Evolutionary conservation across 1,284 basidiomycete species (phyloP).

Genomic region (Volvariella surrecta): DNA sequence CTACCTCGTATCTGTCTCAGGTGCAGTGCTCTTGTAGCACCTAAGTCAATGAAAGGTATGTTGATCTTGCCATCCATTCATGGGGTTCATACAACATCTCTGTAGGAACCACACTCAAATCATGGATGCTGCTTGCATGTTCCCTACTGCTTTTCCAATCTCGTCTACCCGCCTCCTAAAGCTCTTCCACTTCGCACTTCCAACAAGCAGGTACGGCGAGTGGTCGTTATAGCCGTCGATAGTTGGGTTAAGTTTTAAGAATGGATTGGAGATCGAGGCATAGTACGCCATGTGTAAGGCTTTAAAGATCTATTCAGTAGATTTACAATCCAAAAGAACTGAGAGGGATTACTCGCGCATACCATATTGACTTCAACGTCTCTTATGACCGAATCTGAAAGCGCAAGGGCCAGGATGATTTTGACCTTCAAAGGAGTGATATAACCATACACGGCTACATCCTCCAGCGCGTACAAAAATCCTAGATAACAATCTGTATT

Average conservation of each 20-base stretch:
- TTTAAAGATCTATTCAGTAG: constrained; percentile 57
- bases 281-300: constrained; percentile 78
- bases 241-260: constrained; percentile 50
- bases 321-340: constrained; percentile 3
- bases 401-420: constrained; percentile 65
- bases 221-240: constrained; percentile 43
- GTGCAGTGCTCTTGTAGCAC: constrained; percentile 45
- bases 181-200: constrained; percentile 57
- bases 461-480: constrained; percentile 72
- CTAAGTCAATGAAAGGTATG: constrained; percentile 70
- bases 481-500: constrained; percentile 68
- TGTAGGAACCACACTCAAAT: not conserved
- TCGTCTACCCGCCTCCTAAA: constrained; percentile 67
- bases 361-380: constrained; percentile 68
- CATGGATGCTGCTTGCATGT: constrained; percentile 14
- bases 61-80: constrained; percentile 45
- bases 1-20: constrained; percentile 88
- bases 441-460: constrained; percentile 77
- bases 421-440: constrained; percentile 76
- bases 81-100: constrained; percentile 2
- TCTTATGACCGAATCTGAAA: constrained; percentile 71
- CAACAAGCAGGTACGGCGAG: constrained; percentile 45
- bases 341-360: constrained; percentile 14
- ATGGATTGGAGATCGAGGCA: constrained; percentile 69
- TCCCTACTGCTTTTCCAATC: constrained; percentile 48